Evolutionary conservation across 2,329 filamentous ascomycete genomes (phyloP).

Genomic region (Pseudogymnoascus sp.): DNA sequence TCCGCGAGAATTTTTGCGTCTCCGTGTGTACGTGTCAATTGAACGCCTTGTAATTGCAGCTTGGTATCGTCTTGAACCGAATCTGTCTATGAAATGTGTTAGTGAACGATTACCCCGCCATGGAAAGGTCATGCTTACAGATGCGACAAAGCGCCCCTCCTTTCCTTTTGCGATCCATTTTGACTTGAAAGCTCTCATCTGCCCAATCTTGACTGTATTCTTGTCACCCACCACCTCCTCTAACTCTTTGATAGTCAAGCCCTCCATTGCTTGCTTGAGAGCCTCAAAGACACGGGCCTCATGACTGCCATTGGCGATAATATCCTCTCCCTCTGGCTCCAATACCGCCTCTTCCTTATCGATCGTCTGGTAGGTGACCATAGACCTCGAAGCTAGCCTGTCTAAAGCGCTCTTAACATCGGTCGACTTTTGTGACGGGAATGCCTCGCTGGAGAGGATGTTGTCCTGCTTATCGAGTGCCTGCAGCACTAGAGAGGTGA

Average conservation of each 20-base stretch:
- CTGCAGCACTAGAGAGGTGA: slow-evolving; percentile 58
- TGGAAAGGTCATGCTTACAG: slow-evolving; percentile 33
- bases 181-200: slow-evolving; percentile 86
- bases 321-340: slow-evolving; percentile 66
- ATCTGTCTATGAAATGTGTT: slow-evolving; percentile 42
- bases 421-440: slow-evolving; percentile 58
- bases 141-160: slow-evolving; percentile 47
- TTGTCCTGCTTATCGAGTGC: slow-evolving; percentile 57
- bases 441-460: slow-evolving; percentile 61
- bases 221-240: slow-evolving; percentile 65
- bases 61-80: slow-evolving; percentile 74
- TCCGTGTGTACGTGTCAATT: slow-evolving; percentile 58
- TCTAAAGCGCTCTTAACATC: slow-evolving; percentile 83
- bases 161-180: slow-evolving; percentile 62
- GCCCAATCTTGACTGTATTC: slow-evolving; percentile 72
- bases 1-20: slow-evolving; percentile 74
- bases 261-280: slow-evolving; percentile 64
- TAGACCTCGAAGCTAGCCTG: slow-evolving; percentile 72
- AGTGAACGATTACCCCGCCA: not conserved
- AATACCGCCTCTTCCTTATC: slow-evolving; percentile 72
- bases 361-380: slow-evolving; percentile 79
- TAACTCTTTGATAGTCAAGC: slow-evolving; percentile 71
- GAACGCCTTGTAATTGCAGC: slow-evolving; percentile 66
- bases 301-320: slow-evolving; percentile 69
- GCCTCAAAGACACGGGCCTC: slow-evolving; percentile 78